Evolutionary conservation across 2,329 filamentous ascomycete species (phyloP).

Genomic region (Pochonia chlamydosporia): DNA sequence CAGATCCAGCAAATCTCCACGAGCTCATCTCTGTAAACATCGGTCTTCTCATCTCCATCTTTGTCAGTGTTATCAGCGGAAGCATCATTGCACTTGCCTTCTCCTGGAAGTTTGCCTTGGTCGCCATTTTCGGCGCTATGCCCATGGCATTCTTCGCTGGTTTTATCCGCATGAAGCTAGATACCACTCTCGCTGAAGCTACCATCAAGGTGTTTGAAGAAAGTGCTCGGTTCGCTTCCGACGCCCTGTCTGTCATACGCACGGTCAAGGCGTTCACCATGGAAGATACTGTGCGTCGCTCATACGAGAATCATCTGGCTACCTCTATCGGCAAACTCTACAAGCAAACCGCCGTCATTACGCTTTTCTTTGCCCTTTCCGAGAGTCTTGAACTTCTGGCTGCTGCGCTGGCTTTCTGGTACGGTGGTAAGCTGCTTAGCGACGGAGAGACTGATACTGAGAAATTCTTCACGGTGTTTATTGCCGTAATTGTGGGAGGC

Average conservation of each 20-base stretch:
- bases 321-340: conserved; percentile 51
- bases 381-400: conserved; percentile 60
- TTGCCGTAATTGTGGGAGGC: conserved; percentile 61
- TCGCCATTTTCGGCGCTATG: conserved; percentile 56
- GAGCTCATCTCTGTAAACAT: conserved; percentile 66
- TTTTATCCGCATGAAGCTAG: conserved; percentile 49
- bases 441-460: conserved; percentile 39
- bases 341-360: conserved; percentile 54
- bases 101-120: conserved; percentile 69
- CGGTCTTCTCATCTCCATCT: conserved; percentile 55
- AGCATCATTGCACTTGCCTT: conserved; percentile 64
- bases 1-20: conserved; percentile 61
- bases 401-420: conserved; percentile 61
- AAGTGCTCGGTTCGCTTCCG: conserved; percentile 53
- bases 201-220: conserved; percentile 51
- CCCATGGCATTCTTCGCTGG: conserved; percentile 48
- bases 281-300: conserved; percentile 49
- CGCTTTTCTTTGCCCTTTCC: conserved; percentile 61
- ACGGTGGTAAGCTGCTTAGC: conserved; percentile 54
- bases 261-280: conserved; percentile 60
- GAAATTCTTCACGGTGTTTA: conserved; percentile 53
- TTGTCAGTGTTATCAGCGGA: conserved; percentile 61
- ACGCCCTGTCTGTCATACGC: conserved; percentile 52
- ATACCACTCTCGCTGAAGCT: conserved; percentile 58
- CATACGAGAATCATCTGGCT: conserved; percentile 49